phyloP scores from a whole-genome alignment of 2,329 filamentous ascomycete genomes.

The Fusarium oxysporum region DNA sequence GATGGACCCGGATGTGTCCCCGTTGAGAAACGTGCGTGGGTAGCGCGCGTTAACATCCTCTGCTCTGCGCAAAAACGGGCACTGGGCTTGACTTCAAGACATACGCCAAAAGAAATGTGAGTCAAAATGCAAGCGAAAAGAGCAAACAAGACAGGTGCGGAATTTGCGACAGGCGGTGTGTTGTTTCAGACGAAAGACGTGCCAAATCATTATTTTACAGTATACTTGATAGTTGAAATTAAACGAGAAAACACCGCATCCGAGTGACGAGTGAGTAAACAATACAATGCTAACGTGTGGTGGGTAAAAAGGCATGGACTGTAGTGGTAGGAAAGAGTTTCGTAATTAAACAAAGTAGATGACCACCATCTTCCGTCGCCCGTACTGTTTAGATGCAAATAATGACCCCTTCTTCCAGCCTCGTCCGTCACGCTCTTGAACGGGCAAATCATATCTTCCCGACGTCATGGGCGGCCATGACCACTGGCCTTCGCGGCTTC shows the following conservation, averaged over 20 bases:
- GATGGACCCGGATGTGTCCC: conserved; percentile 3
- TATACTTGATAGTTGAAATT: conserved; percentile 14
- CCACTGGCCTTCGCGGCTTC: conserved; percentile 37
- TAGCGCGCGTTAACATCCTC: not conserved
- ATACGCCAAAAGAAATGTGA: conserved; percentile 11
- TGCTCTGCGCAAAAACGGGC: not conserved
- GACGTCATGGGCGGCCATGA: conserved; percentile 26
- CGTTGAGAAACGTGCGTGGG: conserved; percentile 6
- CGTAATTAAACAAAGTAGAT: conserved; percentile 67
- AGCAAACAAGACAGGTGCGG: not conserved
- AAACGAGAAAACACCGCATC: conserved; percentile 20
- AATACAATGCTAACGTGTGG: conserved; percentile 23
- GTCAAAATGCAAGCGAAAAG: conserved; percentile 4
- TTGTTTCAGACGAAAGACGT: not conserved
- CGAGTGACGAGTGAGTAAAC: conserved; percentile 15
- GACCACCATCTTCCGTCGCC: conserved; percentile 54
- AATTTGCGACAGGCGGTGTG: not conserved
- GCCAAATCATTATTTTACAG: conserved; percentile 2
- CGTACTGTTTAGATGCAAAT: conserved; percentile 50
- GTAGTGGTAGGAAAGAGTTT: conserved; percentile 48
- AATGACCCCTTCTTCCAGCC: conserved; percentile 36
- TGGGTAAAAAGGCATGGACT: conserved; percentile 14
- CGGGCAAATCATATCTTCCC: conserved; percentile 32
- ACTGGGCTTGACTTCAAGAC: not conserved
- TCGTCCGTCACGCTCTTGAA: conserved; percentile 35